phyloP scores from a whole-genome alignment of 371 early-diverging fungal genomes.

The Lichtheimia hyalospora region DNA sequence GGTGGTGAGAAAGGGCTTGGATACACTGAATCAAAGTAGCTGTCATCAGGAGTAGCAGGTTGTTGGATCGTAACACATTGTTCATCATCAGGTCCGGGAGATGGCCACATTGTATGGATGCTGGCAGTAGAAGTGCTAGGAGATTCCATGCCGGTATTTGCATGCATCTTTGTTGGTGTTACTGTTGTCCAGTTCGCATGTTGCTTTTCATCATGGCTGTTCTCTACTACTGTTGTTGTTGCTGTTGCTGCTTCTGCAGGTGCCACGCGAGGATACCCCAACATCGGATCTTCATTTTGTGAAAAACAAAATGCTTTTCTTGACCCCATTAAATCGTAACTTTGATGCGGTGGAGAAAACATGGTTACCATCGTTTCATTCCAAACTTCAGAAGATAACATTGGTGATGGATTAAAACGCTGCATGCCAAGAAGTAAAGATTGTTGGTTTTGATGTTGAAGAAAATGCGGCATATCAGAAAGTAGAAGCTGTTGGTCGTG shows the following conservation, averaged over 20 bases:
- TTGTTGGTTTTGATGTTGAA: neutral
- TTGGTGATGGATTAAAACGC: neutral
- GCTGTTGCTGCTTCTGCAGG: neutral
- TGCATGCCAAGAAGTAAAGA: neutral
- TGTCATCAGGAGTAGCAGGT: neutral
- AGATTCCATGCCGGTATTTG: neutral
- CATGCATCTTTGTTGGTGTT: neutral
- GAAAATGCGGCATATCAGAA: neutral
- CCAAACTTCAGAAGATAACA: neutral
- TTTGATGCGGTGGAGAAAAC: conserved; percentile 1
- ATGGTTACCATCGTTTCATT: neutral
- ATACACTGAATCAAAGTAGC: neutral
- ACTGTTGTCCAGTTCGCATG: neutral
- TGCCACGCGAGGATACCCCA: conserved; percentile 1
- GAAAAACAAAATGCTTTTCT: conserved; percentile 1
- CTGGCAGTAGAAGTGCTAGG: neutral
- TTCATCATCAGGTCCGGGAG: neutral
- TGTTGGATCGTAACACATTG: neutral
- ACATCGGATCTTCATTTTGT: conserved; percentile 9
- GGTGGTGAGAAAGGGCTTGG: neutral
- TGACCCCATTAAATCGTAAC: neutral
- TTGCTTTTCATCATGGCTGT: neutral
- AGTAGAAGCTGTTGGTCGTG: no score
- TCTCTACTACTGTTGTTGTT: neutral
- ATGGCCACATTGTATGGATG: neutral